Base-by-base conservation (phyloP, 306 rosid species). In the Fragaria nilgerrensis region DNA sequence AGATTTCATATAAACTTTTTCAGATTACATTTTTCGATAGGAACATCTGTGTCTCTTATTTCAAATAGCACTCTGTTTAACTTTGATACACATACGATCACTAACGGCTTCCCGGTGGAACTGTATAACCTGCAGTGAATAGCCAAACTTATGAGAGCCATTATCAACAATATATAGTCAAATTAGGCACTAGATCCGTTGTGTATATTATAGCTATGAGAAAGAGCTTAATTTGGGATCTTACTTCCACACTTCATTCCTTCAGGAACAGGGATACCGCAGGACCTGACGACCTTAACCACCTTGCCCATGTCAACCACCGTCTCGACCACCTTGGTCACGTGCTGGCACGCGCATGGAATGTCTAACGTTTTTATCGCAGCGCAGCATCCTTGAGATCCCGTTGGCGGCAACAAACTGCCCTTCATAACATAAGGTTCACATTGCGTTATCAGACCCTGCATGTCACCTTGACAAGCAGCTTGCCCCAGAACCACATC, bases 231-330 rank as follows among this genome's bases (percentile, higher is more conserved):
- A 59, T 43, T 67, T 19, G 8, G 48, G 13, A 13, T 49, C 78
- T 73, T 82, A 77, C 85, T 78, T 72, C 82, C 82, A 84, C 84
- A 76, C 19, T 80, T 59, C 9, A n/a, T 72, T 34, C 84, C 82
- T 29, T 17, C 45, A 25, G 55, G 44, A 36, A 77, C 34, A 45
- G 75, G 64, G 47, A 5, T 58, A 41, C 81, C 70, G 59, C 87
- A 83, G 29, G 5, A 27, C 41, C 44, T 12, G 0, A 74, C 79
- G 25, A 76, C 76, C 68, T 66, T 41, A 32, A 79, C 34, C 16
- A 72, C 78, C 55, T 83, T 79, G 9, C 48, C 17, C 70, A 79
- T 76, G 78, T 79, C 84, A n/a, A 84, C 0, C 43, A 68, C 0
- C 48, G 17, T 6, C 81, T 76, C 53, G 3, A 83, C 23, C 5